Base-by-base conservation (phyloP, 768 basidiomycete genomes). In the Tricholomella constricta region DNA sequence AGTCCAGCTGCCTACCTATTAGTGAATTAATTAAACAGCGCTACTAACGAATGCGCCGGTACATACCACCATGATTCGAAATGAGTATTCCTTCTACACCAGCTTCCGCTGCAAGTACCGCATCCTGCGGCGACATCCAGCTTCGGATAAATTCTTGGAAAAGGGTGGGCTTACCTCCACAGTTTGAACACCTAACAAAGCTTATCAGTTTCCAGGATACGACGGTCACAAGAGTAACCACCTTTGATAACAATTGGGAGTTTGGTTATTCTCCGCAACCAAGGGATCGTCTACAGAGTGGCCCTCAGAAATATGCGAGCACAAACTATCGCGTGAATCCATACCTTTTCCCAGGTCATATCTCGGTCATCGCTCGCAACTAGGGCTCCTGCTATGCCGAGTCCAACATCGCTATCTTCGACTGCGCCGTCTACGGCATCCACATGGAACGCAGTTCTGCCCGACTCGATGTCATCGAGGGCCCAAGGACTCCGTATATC, bases 11-110 rank as follows among this genome's bases (percentile, higher is more conserved):
- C 23, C 93, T 81, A 36, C 88, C 88, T 86, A 55, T 20, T 19
- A 12, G 27, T 43, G 31, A 23, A 22, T 49, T 25, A 49, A 38
- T 45, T 17, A n/a, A n/a, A n/a, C n/a, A n/a, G n/a, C n/a, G n/a
- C n/a, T n/a, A n/a, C n/a, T n/a, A n/a, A n/a, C n/a, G n/a, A n/a
- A n/a, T n/a, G n/a, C n/a, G n/a, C n/a, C n/a, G 22, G 38, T 14
- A 71, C 73, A 58, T 62, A 80, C 91, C 95, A 50, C 95, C 95
- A 61, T 98, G 95, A 59, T 98, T 98, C 0, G 89, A 91, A 8
- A 98, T 71, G 51, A 95, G 76, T 56, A 98, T 92, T 4, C 89
- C 95, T 51, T 95, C 86, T 15, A 91, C 86, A 11, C 93, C 91
- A 26, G 87, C 81, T 55, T 94, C 85, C 15, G 80, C 83, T 25